Percentiles rank a stretch among this genome's conserved stretches.
These are phyloP conservation scores for Nakazawaea siamensis DNA, from an alignment of 805 yeast genomes.

Conservation along the genomic window DNA sequence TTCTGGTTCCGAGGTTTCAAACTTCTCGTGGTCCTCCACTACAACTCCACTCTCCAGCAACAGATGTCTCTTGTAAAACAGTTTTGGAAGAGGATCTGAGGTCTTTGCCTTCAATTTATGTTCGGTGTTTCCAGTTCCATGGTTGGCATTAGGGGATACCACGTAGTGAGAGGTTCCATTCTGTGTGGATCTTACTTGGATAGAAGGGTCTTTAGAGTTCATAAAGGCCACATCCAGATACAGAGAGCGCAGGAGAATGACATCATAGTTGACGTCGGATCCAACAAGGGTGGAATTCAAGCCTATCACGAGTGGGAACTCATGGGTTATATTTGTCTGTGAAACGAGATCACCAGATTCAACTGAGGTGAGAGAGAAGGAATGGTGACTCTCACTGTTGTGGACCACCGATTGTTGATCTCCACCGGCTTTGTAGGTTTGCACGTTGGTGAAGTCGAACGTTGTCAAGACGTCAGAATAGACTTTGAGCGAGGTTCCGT, in stretches of 20 bases:
- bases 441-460: slow-evolving; percentile 30
- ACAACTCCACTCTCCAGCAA: slow-evolving; percentile 22
- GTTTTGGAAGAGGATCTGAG: slow-evolving; percentile 15
- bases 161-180: slow-evolving; percentile 37
- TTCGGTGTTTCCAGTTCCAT: slow-evolving; percentile 32
- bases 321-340: slow-evolving; percentile 14
- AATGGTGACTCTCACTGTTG: slow-evolving; percentile 17
- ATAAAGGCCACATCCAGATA: slow-evolving; percentile 13
- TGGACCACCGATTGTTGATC: slow-evolving; percentile 25
- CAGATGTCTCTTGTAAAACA: slow-evolving; percentile 22
- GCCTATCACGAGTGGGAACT: slow-evolving; percentile 23
- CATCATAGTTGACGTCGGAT: slow-evolving; percentile 20
- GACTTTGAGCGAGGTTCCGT: slow-evolving; percentile 27
- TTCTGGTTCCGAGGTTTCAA: too few species aligned
- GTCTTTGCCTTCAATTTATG: slow-evolving; percentile 23
- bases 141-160: slow-evolving; percentile 35
- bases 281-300: slow-evolving; percentile 14
- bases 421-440: slow-evolving; percentile 30
- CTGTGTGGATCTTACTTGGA: slow-evolving; percentile 24
- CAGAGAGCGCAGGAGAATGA: slow-evolving; percentile 19
- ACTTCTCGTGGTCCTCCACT: slow-evolving; percentile 19
- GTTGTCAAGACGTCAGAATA: slow-evolving; percentile 21
- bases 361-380: slow-evolving; percentile 14
- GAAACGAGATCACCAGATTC: slow-evolving; percentile 16
- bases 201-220: slow-evolving; percentile 14